Evolutionary conservation across 1,139 yeast genomes (phyloP).

Genomic region (Kodamaea derodonti): DNA sequence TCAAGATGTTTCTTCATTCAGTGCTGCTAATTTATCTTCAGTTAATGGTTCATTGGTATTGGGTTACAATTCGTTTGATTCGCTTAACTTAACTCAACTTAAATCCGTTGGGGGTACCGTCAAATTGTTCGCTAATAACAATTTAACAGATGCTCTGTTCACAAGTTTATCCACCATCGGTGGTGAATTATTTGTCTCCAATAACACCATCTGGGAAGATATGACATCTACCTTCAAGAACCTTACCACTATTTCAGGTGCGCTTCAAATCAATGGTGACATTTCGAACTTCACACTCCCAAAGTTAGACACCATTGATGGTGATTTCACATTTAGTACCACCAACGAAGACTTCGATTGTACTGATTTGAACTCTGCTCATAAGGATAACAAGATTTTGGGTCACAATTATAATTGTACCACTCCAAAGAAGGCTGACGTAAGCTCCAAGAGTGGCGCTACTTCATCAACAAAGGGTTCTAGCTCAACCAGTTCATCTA

Average conservation of each 20-base stretch:
- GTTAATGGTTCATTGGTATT: conserved; percentile 42
- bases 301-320: conserved; percentile 36
- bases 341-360: conserved; percentile 41
- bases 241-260: conserved; percentile 39
- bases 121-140: conserved; percentile 43
- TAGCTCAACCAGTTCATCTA: conserved; percentile 17
- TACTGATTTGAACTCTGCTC: conserved; percentile 30
- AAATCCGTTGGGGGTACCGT: conserved; percentile 38
- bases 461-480: conserved; percentile 12
- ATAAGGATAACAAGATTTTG: conserved; percentile 31
- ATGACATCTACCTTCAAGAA: conserved; percentile 27
- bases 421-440: conserved; percentile 23
- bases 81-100: conserved; percentile 29
- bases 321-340: conserved; percentile 39
- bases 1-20: conserved; percentile 36
- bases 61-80: conserved; percentile 39
- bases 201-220: conserved; percentile 40
- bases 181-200: conserved; percentile 42
- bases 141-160: conserved; percentile 29
- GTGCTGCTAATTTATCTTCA: conserved; percentile 31
- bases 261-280: conserved; percentile 38
- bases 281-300: conserved; percentile 40
- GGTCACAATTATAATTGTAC: conserved; percentile 47
- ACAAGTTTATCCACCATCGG: conserved; percentile 33
- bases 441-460: conserved; percentile 11